Evolutionary conservation across 169 alveolate species (phyloP).

Genomic region (Besnoitia besnoiti): DNA sequence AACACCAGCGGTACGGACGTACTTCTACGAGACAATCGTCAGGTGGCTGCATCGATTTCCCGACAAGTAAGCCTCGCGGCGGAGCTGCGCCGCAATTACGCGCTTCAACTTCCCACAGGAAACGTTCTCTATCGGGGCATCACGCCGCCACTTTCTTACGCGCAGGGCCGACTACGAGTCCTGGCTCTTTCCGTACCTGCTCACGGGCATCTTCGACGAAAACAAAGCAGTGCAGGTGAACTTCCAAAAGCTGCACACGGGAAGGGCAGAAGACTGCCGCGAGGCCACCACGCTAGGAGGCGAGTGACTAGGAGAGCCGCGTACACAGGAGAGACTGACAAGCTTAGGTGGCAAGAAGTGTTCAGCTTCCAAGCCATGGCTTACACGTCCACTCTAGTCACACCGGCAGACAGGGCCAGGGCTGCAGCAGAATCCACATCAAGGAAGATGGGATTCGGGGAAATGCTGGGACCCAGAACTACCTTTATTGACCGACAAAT

Average conservation of each 20-base stretch:
- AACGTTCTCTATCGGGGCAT: no score
- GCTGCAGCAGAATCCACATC: no score
- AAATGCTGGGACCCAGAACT: neutral
- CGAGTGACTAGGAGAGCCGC: no score
- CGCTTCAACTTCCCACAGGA: neutral
- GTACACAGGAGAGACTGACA: no score
- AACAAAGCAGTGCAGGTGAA: conserved; percentile 79
- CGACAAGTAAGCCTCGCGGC: conserved; percentile 72
- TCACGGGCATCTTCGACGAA: conserved; percentile 88
- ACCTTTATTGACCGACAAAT: no score
- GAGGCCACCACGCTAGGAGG: no score
- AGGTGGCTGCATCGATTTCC: conserved; percentile 83
- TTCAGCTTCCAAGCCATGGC: no score
- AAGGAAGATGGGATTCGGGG: neutral
- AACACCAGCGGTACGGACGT: conserved; percentile 82
- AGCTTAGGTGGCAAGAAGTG: no score
- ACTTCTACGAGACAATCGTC: conserved; percentile 81
- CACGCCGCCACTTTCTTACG: no score
- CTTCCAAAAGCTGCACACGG: neutral
- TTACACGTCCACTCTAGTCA: no score
- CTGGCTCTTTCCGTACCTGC: conserved; percentile 87
- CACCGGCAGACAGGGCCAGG: no score
- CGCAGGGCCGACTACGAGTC: conserved; percentile 86
- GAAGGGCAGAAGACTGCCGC: neutral
- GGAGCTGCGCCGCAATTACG: no score